phyloP scores from a whole-genome alignment of 345 rosid species.

The Camelina hispida region DNA sequence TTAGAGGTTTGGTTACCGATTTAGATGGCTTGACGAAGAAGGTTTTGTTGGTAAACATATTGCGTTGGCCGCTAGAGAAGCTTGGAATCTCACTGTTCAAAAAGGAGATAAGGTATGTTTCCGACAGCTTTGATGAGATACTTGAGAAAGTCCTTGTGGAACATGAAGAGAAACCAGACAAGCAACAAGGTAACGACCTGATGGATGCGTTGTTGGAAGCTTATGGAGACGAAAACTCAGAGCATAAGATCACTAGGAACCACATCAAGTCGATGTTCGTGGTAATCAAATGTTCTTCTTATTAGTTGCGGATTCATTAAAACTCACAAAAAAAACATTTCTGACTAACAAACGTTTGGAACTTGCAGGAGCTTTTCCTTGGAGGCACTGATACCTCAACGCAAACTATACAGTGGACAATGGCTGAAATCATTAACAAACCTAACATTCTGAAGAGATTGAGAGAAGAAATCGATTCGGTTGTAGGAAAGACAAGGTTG shows the following conservation, averaged over 20 bases:
- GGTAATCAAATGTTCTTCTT: neutral
- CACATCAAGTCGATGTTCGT: conserved; percentile 5
- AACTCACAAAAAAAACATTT: neutral
- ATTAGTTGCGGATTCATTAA: neutral
- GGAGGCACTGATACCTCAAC: conserved; percentile 21
- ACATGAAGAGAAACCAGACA: neutral
- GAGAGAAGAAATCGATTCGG: conserved; percentile 56
- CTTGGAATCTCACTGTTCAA: conserved; percentile 3
- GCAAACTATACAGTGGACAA: conserved; percentile 56
- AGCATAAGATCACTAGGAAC: conserved; percentile 17
- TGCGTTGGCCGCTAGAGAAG: conserved; percentile 9
- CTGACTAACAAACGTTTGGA: neutral
- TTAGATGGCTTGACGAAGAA: conserved; percentile 14
- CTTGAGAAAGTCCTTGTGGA: conserved; percentile 18
- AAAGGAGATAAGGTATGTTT: neutral
- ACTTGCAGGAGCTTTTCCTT: conserved; percentile 9
- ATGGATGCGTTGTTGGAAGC: neutral
- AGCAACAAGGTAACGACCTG: neutral
- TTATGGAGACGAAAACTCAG: neutral
- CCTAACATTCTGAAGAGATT: conserved; percentile 54
- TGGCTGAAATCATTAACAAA: conserved; percentile 62
- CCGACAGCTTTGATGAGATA: neutral
- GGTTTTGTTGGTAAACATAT: neutral
- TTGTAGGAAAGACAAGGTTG: conserved; percentile 51
- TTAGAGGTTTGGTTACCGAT: conserved; percentile 3